Evolutionary conservation across 192 early-diverging fungal genomes (phyloP).

Genomic region (Gonapodya sp.): DNA sequence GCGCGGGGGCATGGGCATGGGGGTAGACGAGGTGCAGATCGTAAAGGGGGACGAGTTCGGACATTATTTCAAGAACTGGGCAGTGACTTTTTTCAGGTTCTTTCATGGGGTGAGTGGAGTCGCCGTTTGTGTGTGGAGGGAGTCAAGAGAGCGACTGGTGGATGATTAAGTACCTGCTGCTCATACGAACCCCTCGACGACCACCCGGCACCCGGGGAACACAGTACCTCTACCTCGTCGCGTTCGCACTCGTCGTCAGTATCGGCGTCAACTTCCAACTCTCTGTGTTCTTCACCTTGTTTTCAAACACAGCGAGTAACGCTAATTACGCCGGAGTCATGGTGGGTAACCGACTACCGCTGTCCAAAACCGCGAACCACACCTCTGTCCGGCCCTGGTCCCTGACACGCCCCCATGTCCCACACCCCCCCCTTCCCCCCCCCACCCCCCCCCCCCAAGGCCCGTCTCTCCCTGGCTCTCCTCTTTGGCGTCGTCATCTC

Average conservation of each 20-base stretch:
- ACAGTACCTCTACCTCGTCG: not conserved
- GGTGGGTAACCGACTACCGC: too few species aligned
- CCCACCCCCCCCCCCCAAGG: too few species aligned
- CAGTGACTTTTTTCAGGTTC: not conserved
- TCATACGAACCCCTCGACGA: not conserved
- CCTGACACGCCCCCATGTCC: too few species aligned
- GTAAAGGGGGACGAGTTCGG: not conserved
- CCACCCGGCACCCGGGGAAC: not conserved
- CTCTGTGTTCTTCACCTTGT: not conserved
- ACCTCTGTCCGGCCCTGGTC: too few species aligned
- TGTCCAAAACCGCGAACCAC: too few species aligned
- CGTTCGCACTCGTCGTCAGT: not conserved
- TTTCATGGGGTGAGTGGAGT: not conserved
- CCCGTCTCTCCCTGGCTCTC: not conserved
- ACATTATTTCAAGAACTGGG: not conserved
- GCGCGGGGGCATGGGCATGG: too few species aligned
- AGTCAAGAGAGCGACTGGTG: too few species aligned
- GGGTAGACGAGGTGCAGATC: too few species aligned
- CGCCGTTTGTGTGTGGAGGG: too few species aligned
- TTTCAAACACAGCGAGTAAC: not conserved
- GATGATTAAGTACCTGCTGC: not conserved
- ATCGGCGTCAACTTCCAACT: not conserved
- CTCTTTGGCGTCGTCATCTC: not conserved
- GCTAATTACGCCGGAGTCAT: not conserved
- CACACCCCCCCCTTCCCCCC: too few species aligned